Evolutionary conservation across 768 basidiomycete genomes (phyloP), one percentile per base, ranked within the genome.

Genomic region (Flagelloscypha sp.): DNA sequence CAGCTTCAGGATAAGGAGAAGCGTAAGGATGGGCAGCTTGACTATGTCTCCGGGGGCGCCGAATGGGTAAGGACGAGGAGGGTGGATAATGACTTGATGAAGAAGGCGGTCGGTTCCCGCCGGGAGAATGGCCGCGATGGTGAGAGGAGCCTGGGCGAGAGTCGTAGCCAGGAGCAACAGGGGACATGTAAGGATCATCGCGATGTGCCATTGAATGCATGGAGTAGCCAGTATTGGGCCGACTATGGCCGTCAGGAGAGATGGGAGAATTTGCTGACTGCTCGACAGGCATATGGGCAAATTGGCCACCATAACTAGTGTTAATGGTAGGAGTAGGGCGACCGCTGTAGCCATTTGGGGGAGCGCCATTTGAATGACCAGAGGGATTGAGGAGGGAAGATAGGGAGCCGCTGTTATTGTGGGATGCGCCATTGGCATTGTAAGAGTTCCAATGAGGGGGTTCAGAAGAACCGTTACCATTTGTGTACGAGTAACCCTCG

Each of bases 11-110:
- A 56, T 88, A 89, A 29, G 85, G 84, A 42, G 76, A 80, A 12
- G 86, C 86, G 57, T 89, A 89, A 9, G 86, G 86, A 48, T 78
- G 83, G 68, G 89, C 79, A 1, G 85, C 86, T 55, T 89, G 86
- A 53, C 81, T 84, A 56, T 88, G 86, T 38, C 86, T 72, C 28
- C 86, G 71, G 29, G 72, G 70, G 20, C 86, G 71, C 18, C 84
- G 74, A 23, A 88, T 71, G 54, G 80, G 78, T 35, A 85, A 57
- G 11, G 79, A 74, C 16, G 60, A 64, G 5, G 66, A 55, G 25
- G 60, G 62, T 40, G 67, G 70, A 45, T 65, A 71, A 20, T 72
- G 71, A 47, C 64, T 64, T 36, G 79, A 79, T 29, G 81, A 80
- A 1, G 81, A 83, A 1, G 68, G 70, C 1, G 84, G 82, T 3